Evolutionary conservation across 2,329 filamentous ascomycete species (phyloP).

Genomic region (Phaeosphaeria sp.): DNA sequence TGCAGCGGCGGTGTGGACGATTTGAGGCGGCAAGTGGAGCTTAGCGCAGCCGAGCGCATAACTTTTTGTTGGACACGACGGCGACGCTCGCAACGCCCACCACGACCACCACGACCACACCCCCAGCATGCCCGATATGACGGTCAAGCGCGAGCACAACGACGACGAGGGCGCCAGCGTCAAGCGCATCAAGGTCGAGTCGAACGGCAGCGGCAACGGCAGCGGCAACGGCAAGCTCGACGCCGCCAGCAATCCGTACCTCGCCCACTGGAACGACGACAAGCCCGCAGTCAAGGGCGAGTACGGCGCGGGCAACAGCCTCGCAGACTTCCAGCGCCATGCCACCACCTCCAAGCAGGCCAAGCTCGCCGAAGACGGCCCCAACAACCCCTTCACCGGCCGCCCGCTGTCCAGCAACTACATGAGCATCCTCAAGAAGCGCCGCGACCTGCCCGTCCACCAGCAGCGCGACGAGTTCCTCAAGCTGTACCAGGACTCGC

Average conservation of each 20-base stretch:
- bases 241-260: slow-evolving; percentile 78
- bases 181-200: slow-evolving; percentile 57
- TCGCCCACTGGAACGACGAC: slow-evolving; percentile 82
- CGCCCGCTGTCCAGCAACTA: slow-evolving; percentile 80
- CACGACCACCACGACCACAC: not conserved
- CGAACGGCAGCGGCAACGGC: slow-evolving; percentile 21
- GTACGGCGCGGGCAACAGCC: slow-evolving; percentile 40
- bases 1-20: slow-evolving; percentile 6
- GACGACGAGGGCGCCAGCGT: slow-evolving; percentile 56
- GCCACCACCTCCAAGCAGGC: slow-evolving; percentile 80
- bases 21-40: slow-evolving; percentile 19
- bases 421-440: slow-evolving; percentile 83
- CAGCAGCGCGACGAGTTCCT: slow-evolving; percentile 95
- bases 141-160: slow-evolving; percentile 61
- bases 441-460: slow-evolving; percentile 88
- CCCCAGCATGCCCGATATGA: slow-evolving; percentile 51
- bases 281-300: slow-evolving; percentile 39
- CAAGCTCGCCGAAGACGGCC: slow-evolving; percentile 75
- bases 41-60: slow-evolving; percentile 18
- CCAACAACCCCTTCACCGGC: slow-evolving; percentile 85
- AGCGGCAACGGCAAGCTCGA: slow-evolving; percentile 50
- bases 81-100: not conserved
- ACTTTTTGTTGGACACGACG: slow-evolving; percentile 23
- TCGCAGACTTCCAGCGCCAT: slow-evolving; percentile 76
- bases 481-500: slow-evolving; percentile 86